These are phyloP conservation scores for Penicillium macrosclerotiorum DNA, from an alignment of 495 filamentous ascomycete genomes.

Conservation along the genomic window DNA sequence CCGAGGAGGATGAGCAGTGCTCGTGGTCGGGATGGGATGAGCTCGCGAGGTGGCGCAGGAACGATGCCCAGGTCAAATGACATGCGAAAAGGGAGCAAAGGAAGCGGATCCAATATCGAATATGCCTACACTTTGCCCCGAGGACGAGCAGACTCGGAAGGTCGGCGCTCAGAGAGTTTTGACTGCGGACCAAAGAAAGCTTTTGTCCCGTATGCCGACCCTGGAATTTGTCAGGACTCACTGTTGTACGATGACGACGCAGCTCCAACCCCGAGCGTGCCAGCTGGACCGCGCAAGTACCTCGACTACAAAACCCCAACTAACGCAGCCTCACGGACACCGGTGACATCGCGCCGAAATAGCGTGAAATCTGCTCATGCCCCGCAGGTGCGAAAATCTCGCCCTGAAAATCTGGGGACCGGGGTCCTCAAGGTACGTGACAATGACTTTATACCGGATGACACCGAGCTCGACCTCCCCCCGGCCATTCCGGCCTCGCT, in stretches of 20 bases:
- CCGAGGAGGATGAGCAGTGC: slow-evolving; percentile 64
- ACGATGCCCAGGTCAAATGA: slow-evolving; percentile 24
- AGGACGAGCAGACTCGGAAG: slow-evolving; percentile 55
- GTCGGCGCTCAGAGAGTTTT: slow-evolving; percentile 73
- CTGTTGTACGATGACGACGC: slow-evolving; percentile 63
- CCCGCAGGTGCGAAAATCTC: slow-evolving; percentile 27
- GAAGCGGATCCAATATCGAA: slow-evolving; percentile 70
- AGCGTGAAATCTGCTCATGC: slow-evolving; percentile 64
- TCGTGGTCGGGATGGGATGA: slow-evolving; percentile 44
- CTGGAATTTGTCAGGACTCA: slow-evolving; percentile 23
- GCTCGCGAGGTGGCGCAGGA: slow-evolving; percentile 25
- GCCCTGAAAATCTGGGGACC: slow-evolving; percentile 41
- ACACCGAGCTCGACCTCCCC: slow-evolving; percentile 33
- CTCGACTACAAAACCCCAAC: slow-evolving; percentile 39
- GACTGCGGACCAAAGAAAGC: slow-evolving; percentile 56
- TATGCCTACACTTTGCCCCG: slow-evolving; percentile 46
- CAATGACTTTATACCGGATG: slow-evolving; percentile 24
- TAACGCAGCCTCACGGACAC: slow-evolving; percentile 45
- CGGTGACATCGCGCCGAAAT: slow-evolving; percentile 51
- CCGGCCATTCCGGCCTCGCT: slow-evolving; percentile 31
- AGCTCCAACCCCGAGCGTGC: slow-evolving; percentile 84
- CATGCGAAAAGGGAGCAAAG: slow-evolving; percentile 67
- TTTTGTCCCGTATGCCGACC: slow-evolving; percentile 28
- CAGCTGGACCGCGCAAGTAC: slow-evolving; percentile 66
- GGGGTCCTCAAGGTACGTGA: slow-evolving; percentile 32